Base-by-base conservation (phyloP, 2,329 filamentous ascomycete genomes). In the Colletotrichum gigasporum region DNA sequence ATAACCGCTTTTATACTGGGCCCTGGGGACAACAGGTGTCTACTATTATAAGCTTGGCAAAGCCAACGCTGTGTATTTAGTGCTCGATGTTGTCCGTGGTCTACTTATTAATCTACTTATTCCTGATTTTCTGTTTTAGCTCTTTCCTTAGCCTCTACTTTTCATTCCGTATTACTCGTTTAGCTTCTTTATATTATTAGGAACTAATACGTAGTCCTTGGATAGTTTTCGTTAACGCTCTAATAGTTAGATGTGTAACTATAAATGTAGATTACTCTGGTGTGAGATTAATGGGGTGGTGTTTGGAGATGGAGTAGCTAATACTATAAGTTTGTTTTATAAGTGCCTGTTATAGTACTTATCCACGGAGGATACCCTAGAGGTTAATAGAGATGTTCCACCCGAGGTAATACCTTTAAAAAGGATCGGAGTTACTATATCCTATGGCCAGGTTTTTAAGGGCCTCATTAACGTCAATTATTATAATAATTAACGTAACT, bases 51-150 rank as follows among this genome's bases (percentile, higher is more conserved):
- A 41, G 54, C 37, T 67, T 39, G 18, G 64, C 24, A 48, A 72
- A 71, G 11, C 20, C 42, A n/a, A 47, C 28, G 11, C 69, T 60
- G 51, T 63, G 60, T 9, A 71, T 54, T 53, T 71, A 61, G 20
- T 42, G 44, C 28, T 72, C 37, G 20, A 71, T 71, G 42, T 72
- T 54, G 8, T 56, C 47, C 5, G 70, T 45, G 18, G 68, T 68
- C 50, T 70, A 51, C 26, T 69, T 12, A 14, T 20, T 16, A 12
- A 63, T 66, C 59, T 47, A 71, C 37, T 11, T 35, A 3, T 70
- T 39, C 55, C 45, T 53, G 12, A 65, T 50, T 24, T 67, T 11
- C 16, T 68, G 7, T 45, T 54, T 67, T 1, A 66, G 61, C 5
- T 44, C 59, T 24, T 48, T 52, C 41, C 58, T 68, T 9, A 67